Percentiles rank a stretch among this genome's conserved stretches.
Evolutionary conservation across 257 asterid species (phyloP).

Genomic region (Mentha longifolia): DNA sequence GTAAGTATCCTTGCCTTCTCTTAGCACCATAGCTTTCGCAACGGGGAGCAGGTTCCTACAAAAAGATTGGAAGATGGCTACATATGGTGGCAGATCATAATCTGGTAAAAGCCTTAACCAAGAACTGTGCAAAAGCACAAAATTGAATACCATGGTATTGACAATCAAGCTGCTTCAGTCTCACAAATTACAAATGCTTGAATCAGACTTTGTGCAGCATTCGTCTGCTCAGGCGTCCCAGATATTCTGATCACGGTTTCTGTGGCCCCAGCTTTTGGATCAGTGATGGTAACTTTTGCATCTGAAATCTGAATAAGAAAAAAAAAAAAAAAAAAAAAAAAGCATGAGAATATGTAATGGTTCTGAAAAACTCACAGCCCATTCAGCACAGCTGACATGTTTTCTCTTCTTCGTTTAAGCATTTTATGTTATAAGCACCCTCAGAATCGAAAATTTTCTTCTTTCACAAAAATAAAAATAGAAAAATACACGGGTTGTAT

Average conservation of each 20-base stretch:
- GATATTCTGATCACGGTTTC: slow-evolving; percentile 79
- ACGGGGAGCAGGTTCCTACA: slow-evolving; percentile 21
- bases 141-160: slow-evolving; percentile 27
- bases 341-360: slow-evolving; percentile 3
- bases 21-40: slow-evolving; percentile 1
- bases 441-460: neutral
- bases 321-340: too few relatives aligned
- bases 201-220: slow-evolving; percentile 96
- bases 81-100: neutral
- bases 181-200: slow-evolving; percentile 90
- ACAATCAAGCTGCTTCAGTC: slow-evolving; percentile 56
- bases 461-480: neutral
- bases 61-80: slow-evolving; percentile 1
- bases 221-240: slow-evolving; percentile 93
- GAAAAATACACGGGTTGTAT: neutral
- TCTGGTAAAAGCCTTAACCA: slow-evolving; percentile 13
- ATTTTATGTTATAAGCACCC: slow-evolving; percentile 10
- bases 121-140: neutral
- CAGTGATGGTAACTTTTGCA: slow-evolving; percentile 72
- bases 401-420: neutral
- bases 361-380: neutral
- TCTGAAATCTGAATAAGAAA: slow-evolving; percentile 70
- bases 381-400: neutral
- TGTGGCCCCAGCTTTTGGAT: slow-evolving; percentile 75
- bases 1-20: neutral